Conservation (phyloP, 2,329 filamentous ascomycete genomes). For the Penicillium sp. region DNA sequence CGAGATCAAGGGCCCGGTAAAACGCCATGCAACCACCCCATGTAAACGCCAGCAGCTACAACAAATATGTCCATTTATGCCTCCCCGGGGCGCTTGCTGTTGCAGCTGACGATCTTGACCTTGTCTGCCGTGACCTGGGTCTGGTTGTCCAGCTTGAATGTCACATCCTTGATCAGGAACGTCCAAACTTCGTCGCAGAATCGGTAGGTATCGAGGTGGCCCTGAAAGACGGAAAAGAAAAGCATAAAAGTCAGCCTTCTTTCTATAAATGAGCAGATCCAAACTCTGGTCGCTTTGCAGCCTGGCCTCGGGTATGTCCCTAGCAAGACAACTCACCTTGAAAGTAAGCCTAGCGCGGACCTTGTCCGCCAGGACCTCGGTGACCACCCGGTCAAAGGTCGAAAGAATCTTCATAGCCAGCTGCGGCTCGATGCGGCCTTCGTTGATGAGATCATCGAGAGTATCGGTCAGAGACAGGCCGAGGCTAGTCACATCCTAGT, state of each 20-base stretch:
- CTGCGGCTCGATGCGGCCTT: constrained; percentile 93
- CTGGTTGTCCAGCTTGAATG: constrained; percentile 92
- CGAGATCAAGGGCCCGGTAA: constrained; percentile 2
- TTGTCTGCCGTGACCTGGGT: constrained; percentile 77
- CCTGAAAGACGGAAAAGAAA: constrained; percentile 53
- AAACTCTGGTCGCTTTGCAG: neutral
- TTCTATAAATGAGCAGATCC: neutral
- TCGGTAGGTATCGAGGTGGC: constrained; percentile 94
- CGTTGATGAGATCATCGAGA: constrained; percentile 92
- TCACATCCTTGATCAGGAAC: constrained; percentile 96
- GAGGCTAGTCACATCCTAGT: constrained; percentile 61
- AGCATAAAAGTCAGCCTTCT: constrained; percentile 13
- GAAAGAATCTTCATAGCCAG: constrained; percentile 96
- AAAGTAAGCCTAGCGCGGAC: constrained; percentile 90
- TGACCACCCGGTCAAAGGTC: constrained; percentile 92
- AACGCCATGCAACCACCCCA: constrained; percentile 7
- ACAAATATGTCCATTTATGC: constrained; percentile 23
- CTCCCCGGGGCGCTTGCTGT: constrained; percentile 76
- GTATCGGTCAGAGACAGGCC: constrained; percentile 92
- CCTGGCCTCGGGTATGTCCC: neutral
- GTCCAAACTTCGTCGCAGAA: constrained; percentile 99
- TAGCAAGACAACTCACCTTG: constrained; percentile 64
- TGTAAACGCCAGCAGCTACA: constrained; percentile 16
- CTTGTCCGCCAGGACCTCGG: constrained; percentile 85
- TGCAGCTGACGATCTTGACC: constrained; percentile 98